These are phyloP conservation scores for Didymella keratinophila DNA, from an alignment of 2,329 filamentous ascomycete genomes.

Conservation along the genomic window DNA sequence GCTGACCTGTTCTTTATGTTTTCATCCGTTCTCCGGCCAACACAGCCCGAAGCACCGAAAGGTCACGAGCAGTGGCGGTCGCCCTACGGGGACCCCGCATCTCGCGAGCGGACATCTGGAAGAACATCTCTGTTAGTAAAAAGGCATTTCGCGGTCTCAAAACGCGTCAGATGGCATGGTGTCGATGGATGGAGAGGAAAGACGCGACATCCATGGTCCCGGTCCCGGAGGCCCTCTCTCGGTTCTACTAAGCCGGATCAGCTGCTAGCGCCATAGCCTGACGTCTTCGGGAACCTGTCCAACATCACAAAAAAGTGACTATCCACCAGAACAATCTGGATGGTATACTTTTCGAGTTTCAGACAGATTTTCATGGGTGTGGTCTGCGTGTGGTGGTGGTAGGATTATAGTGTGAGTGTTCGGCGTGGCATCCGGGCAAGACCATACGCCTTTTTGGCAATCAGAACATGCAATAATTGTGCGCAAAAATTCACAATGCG, in stretches of 20 bases:
- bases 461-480: no score
- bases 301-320: background rate
- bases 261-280: background rate
- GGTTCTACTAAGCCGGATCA: background rate
- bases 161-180: background rate
- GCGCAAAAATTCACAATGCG: no score
- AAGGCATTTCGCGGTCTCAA: background rate
- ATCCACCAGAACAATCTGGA: no score
- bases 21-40: constrained; percentile 10
- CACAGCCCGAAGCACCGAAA: background rate
- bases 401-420: no score
- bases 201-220: background rate
- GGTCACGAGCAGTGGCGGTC: background rate
- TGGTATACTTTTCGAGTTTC: no score
- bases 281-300: background rate
- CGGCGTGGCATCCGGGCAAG: no score
- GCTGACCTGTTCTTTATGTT: constrained; percentile 9
- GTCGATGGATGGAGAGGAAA: background rate
- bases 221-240: background rate
- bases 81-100: constrained; percentile 9
- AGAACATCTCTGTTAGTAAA: no score
- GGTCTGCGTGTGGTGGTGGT: no score
- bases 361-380: no score
- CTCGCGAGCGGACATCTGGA: constrained; percentile 3
- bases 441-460: no score